These are phyloP conservation scores for Ceratobasidium sp. DNA, from an alignment of 1,284 basidiomycete genomes.

Conservation along the genomic window DNA sequence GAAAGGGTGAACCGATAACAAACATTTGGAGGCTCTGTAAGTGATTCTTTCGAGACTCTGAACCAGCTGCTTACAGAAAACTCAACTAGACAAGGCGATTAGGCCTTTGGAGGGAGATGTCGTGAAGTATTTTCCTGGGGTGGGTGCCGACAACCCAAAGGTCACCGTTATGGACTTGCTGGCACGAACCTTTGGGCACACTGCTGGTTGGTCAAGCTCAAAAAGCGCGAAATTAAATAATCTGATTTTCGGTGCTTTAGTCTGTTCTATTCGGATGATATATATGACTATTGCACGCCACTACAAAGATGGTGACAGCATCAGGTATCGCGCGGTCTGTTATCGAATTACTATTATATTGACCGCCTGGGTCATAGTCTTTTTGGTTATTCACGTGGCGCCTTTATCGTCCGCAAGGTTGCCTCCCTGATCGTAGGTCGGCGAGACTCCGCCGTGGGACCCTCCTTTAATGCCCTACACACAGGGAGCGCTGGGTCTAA, in stretches of 20 bases:
- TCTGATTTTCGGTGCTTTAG: not conserved
- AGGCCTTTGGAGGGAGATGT: slow-evolving; percentile 1
- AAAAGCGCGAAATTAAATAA: no score
- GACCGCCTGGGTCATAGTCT: not conserved
- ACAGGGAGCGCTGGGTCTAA: slow-evolving; percentile 17
- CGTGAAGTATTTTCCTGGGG: not conserved
- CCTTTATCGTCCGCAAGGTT: slow-evolving; percentile 47
- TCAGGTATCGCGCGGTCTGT: not conserved
- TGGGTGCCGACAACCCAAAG: not conserved
- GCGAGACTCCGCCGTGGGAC: not conserved
- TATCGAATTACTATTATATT: not conserved
- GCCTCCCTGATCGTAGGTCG: slow-evolving; percentile 42
- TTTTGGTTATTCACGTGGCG: slow-evolving; percentile 42
- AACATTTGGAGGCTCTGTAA: slow-evolving; percentile 28
- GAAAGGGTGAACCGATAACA: not conserved
- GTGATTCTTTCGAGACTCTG: not conserved
- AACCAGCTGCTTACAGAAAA: no score
- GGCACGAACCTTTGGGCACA: slow-evolving; percentile 4
- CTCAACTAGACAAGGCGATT: not conserved
- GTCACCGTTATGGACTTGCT: not conserved
- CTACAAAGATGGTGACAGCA: slow-evolving; percentile 7
- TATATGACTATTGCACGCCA: slow-evolving; percentile 4
- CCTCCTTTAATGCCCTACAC: not conserved
- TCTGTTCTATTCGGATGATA: slow-evolving; percentile 11
- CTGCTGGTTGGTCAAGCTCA: not conserved